phyloP scores from a whole-genome alignment of 202 grass and related monocot species.

The Zizania palustris region DNA sequence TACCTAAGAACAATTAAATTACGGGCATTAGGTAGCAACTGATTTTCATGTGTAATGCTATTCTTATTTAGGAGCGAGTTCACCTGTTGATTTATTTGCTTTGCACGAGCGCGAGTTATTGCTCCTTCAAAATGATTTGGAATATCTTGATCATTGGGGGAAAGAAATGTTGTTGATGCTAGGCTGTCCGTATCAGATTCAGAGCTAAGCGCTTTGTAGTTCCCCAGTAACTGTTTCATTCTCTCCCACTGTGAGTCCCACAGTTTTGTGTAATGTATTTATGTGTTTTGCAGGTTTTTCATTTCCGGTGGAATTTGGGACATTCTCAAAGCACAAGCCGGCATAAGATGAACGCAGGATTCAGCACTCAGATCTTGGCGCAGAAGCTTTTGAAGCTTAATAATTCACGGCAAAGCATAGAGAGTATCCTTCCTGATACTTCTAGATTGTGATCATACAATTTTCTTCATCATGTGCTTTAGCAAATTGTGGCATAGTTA shows the following conservation, averaged over 20 bases:
- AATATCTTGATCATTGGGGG: too few species aligned
- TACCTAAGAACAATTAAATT: too few species aligned
- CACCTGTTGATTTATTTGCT: too few species aligned
- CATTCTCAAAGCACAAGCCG: constrained; percentile 29
- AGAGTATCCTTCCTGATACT: constrained; percentile 83
- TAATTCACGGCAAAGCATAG: constrained; percentile 91
- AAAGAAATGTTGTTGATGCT: too few species aligned
- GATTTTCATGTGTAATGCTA: too few species aligned
- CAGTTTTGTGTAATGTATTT: constrained; percentile 27
- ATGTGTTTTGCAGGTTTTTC: constrained; percentile 37
- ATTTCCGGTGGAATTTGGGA: constrained; percentile 1
- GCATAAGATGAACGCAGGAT: constrained; percentile 67
- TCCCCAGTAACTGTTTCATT: neutral
- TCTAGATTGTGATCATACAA: constrained; percentile 15
- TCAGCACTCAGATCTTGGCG: constrained; percentile 73
- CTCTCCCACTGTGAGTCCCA: neutral
- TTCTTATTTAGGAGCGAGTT: too few species aligned
- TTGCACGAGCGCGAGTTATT: too few species aligned
- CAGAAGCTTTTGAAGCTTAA: constrained; percentile 92
- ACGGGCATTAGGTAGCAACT: too few species aligned
- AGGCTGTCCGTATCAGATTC: too few species aligned
- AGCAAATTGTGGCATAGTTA: neutral
- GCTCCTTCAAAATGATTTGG: too few species aligned
- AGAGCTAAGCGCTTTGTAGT: neutral
- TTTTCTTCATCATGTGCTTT: constrained; percentile 4